Conservation (phyloP, 2,329 filamentous ascomycete genomes). For the Teratosphaeria zuluensis region DNA sequence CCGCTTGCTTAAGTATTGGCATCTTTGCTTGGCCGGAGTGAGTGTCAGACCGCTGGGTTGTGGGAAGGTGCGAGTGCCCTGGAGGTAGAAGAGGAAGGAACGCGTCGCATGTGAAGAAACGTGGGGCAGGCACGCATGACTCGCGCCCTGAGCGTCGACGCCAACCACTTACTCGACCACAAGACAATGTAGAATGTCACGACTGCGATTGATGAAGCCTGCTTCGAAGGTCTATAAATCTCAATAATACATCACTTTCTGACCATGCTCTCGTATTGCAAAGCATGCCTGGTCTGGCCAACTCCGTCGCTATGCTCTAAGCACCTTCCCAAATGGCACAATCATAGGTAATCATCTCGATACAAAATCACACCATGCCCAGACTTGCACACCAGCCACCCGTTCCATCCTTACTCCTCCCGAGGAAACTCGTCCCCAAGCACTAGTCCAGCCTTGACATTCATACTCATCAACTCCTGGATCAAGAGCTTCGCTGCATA, state of each 20-base stretch:
- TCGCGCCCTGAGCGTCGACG: background rate
- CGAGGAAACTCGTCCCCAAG: slow-evolving; percentile 84
- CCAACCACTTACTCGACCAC: too few species aligned
- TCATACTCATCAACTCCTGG: slow-evolving; percentile 96
- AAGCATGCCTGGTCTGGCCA: background rate
- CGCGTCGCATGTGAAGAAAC: background rate
- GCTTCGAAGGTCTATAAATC: background rate
- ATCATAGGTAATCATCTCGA: background rate
- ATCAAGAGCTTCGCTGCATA: slow-evolving; percentile 95
- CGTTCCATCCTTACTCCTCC: slow-evolving; percentile 7
- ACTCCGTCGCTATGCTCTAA: background rate
- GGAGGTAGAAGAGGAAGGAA: background rate
- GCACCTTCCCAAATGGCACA: background rate
- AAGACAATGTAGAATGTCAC: background rate
- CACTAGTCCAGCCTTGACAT: slow-evolving; percentile 86
- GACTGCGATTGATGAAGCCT: background rate
- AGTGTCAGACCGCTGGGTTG: background rate
- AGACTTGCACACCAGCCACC: background rate
- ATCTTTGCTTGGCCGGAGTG: background rate
- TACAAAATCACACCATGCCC: background rate
- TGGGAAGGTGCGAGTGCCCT: background rate
- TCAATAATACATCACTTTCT: background rate
- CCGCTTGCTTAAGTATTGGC: background rate
- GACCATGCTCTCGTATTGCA: background rate
- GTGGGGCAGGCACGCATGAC: background rate